Evolutionary conservation across 345 rosid species (phyloP).

Genomic region (Syzygium grande): DNA sequence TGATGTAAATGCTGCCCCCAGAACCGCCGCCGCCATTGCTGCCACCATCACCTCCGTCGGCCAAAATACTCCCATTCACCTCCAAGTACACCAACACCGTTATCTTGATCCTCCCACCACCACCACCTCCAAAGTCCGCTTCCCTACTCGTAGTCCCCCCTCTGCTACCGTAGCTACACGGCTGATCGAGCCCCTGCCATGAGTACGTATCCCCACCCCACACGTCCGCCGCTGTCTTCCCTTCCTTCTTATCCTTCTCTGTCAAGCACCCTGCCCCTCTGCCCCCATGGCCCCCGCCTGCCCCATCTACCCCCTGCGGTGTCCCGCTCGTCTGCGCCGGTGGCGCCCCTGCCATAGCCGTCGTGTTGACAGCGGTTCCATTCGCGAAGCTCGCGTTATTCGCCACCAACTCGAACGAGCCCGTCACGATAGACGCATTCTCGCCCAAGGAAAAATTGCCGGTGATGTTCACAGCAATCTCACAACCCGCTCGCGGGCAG

Average conservation of each 20-base stretch:
- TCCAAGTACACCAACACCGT: conserved; percentile 32
- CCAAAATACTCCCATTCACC: conserved; percentile 66
- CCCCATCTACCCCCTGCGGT: conserved; percentile 79
- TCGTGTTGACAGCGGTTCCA: conserved; percentile 68
- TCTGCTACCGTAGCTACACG: conserved; percentile 79
- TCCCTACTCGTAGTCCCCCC: conserved; percentile 89
- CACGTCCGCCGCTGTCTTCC: conserved; percentile 80
- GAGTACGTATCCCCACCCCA: conserved; percentile 99
- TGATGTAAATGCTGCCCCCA: conserved; percentile 80
- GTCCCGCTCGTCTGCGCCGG: conserved; percentile 97
- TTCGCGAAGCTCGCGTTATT: conserved; percentile 54
- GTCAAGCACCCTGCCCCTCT: conserved; percentile 77
- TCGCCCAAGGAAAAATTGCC: conserved; percentile 72
- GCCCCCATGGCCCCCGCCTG: conserved; percentile 99
- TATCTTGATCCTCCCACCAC: conserved; percentile 77
- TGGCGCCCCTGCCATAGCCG: conserved; percentile 76
- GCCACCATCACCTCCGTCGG: conserved; percentile 87
- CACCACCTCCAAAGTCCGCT: conserved; percentile 83
- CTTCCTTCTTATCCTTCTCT: conserved; percentile 47
- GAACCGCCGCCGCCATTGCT: conserved; percentile 93
- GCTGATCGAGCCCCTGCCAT: conserved; percentile 73
- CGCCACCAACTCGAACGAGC: conserved; percentile 65
- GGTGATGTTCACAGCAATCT: conserved; percentile 56
- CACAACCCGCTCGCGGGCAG: conserved; percentile 64
- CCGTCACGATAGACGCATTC: conserved; percentile 56